Conservation (phyloP, 306 rosid species). For the Acmispon strigosus region DNA sequence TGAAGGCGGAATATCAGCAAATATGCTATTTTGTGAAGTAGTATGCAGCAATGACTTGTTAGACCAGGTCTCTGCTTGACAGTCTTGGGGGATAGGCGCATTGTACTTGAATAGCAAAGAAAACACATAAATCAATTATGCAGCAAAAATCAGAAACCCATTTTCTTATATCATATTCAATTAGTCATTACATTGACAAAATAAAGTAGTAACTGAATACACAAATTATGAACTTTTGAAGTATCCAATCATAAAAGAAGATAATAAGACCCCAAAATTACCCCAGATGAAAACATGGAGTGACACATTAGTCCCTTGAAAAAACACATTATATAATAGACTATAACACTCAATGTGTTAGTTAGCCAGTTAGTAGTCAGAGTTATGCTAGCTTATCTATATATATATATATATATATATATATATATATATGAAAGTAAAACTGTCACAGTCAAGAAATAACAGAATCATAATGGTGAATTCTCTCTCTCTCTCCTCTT, state of each 20-base stretch:
- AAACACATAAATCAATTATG: background rate
- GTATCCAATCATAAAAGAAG: background rate
- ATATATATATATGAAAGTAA: no score
- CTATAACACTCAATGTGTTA: no score
- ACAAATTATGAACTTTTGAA: background rate
- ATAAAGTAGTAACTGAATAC: background rate
- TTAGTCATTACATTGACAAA: background rate
- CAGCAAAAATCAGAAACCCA: background rate
- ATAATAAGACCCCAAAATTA: background rate
- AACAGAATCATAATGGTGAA: no score
- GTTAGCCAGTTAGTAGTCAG: no score
- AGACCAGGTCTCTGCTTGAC: conserved; percentile 54
- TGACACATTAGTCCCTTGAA: background rate
- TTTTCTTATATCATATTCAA: background rate
- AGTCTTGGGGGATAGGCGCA: conserved; percentile 54
- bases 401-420: no score
- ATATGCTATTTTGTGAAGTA: conserved; percentile 46
- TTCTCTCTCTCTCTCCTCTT: no score
- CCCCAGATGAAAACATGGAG: background rate
- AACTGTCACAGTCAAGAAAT: no score
- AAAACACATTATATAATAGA: no score
- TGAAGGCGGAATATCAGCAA: conserved; percentile 41
- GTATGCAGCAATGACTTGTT: conserved; percentile 48
- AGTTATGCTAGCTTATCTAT: no score
- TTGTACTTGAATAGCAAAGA: conserved; percentile 34